Conservation (phyloP, 139 green algal species). For the Dunaliella sp. region DNA sequence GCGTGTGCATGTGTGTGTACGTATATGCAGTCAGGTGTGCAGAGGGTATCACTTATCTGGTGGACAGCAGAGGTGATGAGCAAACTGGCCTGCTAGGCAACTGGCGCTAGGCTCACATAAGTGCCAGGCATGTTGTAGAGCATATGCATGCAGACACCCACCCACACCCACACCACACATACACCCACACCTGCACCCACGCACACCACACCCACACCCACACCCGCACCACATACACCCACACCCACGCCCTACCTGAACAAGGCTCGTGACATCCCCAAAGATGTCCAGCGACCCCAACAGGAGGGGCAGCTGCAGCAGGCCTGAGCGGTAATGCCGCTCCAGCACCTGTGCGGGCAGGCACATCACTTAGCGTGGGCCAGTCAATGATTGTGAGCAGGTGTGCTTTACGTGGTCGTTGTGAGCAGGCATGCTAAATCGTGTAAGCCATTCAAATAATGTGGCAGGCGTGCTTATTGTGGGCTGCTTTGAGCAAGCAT, state of each 20-base stretch:
- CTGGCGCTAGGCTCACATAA: not conserved
- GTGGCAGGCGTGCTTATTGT: no score
- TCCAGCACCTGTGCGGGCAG: constrained; percentile 38
- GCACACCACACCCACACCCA: not conserved
- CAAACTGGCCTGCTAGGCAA: not conserved
- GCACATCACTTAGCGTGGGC: no score
- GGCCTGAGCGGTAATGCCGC: constrained; percentile 60
- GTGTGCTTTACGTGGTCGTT: no score
- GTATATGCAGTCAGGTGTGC: no score
- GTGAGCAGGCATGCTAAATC: no score
- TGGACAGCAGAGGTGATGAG: not conserved
- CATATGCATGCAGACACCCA: not conserved
- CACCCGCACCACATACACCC: not conserved
- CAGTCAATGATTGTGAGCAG: no score
- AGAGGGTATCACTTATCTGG: no score
- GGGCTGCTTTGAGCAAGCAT: no score
- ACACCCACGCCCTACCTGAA: constrained; percentile 27
- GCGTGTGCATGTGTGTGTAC: no score
- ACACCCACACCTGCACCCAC: not conserved
- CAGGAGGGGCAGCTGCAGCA: constrained; percentile 67
- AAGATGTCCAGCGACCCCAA: constrained; percentile 56
- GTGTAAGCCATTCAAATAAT: no score
- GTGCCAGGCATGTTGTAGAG: not conserved
- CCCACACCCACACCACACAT: no score
- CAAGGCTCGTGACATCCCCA: constrained; percentile 44